phyloP scores from a whole-genome alignment of 306 rosid genomes.

The Vigna hirtella region DNA sequence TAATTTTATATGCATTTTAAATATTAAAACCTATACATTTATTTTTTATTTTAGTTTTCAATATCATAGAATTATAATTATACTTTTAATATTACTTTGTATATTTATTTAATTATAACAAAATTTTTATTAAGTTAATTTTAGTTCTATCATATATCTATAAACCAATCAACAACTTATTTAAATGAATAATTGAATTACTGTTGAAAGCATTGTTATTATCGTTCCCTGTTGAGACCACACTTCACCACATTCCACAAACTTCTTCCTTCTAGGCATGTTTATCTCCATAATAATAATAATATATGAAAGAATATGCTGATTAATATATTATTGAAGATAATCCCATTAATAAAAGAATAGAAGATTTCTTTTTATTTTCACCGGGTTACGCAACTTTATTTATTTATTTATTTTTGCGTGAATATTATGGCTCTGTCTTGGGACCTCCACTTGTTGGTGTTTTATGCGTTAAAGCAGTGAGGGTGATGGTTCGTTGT shows the following conservation, averaged over 20 bases:
- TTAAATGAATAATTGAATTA: too few relatives aligned
- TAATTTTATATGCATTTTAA: too few relatives aligned
- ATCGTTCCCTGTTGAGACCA: neutral
- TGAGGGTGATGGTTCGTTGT: neutral
- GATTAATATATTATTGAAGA: too few relatives aligned
- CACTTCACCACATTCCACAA: neutral
- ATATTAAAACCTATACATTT: too few relatives aligned
- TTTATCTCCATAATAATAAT: neutral
- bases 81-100: too few relatives aligned
- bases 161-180: too few relatives aligned
- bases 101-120: too few relatives aligned
- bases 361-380: neutral
- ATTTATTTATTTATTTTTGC: neutral
- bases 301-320: neutral
- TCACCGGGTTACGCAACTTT: neutral
- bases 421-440: neutral
- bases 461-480: neutral
- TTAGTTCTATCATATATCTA: too few relatives aligned
- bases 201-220: neutral
- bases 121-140: too few relatives aligned
- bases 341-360: neutral
- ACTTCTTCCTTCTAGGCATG: neutral
- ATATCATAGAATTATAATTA: too few relatives aligned
- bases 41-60: too few relatives aligned
- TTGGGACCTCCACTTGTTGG: constrained; percentile 1